Evolutionary conservation across 495 filamentous ascomycete genomes (phyloP).

Genomic region (Daldinia childiae): DNA sequence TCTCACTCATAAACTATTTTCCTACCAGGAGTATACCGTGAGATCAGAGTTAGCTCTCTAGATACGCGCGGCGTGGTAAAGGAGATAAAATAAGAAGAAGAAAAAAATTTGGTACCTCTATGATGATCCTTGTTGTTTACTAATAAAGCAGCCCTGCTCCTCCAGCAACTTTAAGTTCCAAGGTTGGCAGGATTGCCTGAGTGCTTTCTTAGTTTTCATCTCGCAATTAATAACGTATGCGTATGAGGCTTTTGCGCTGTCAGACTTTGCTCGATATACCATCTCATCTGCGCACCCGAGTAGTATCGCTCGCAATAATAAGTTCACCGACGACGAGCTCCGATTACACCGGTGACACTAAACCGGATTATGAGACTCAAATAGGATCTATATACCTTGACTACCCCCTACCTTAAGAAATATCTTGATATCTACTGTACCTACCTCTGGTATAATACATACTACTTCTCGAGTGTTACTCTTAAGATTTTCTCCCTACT

Average conservation of each 20-base stretch:
- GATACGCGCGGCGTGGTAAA: constrained; percentile 7
- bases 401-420: neutral
- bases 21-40: neutral
- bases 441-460: neutral
- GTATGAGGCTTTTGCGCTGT: neutral
- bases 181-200: neutral
- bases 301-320: neutral
- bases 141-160: neutral
- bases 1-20: neutral
- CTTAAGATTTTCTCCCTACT: neutral
- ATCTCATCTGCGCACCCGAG: neutral
- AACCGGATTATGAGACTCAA: neutral
- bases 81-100: constrained; percentile 4
- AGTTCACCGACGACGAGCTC: neutral
- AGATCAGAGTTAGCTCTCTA: constrained; percentile 8
- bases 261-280: neutral
- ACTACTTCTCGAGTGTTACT: neutral
- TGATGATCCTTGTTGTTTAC: constrained; percentile 23
- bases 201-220: neutral
- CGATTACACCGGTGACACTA: neutral
- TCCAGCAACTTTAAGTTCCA: neutral
- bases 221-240: neutral
- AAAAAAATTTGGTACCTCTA: neutral
- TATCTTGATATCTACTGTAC: neutral
- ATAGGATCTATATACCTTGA: neutral